Conservation (phyloP, 192 early-diverging fungal species). For the Coemansia aciculifera region DNA sequence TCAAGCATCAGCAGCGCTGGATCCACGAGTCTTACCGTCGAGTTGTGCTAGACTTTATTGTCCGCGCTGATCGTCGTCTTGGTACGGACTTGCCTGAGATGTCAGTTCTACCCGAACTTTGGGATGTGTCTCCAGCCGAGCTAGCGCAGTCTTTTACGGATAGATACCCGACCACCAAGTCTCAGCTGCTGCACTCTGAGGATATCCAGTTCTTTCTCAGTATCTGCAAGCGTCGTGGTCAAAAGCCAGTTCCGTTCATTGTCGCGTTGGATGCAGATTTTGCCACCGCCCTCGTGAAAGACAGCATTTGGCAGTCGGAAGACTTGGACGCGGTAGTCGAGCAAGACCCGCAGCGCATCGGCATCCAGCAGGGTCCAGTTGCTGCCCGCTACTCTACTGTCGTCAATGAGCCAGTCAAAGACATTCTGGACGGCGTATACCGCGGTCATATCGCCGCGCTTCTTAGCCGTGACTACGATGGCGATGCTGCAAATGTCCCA, state of each 20-base stretch:
- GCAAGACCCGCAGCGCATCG: slow-evolving; percentile 79
- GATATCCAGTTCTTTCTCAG: slow-evolving; percentile 36
- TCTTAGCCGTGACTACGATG: slow-evolving; percentile 69
- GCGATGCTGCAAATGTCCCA: slow-evolving; percentile 64
- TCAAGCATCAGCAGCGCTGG: slow-evolving; percentile 74
- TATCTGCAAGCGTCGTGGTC: slow-evolving; percentile 60
- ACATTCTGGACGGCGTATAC: slow-evolving; percentile 85
- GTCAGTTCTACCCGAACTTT: not conserved
- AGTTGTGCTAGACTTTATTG: slow-evolving; percentile 76
- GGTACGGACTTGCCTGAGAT: not conserved
- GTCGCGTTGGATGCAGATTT: slow-evolving; percentile 85
- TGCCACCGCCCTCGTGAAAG: slow-evolving; percentile 88
- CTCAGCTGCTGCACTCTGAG: slow-evolving; percentile 19
- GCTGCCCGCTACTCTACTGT: slow-evolving; percentile 71
- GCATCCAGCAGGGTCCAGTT: slow-evolving; percentile 88
- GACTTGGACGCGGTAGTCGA: slow-evolving; percentile 80
- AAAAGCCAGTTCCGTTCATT: slow-evolving; percentile 90
- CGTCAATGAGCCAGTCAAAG: slow-evolving; percentile 84
- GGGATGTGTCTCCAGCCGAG: not conserved
- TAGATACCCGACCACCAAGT: slow-evolving; percentile 13
- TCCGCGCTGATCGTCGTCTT: slow-evolving; percentile 85
- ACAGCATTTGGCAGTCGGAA: slow-evolving; percentile 88
- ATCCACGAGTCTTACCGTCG: slow-evolving; percentile 70
- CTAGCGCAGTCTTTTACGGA: slow-evolving; percentile 18
- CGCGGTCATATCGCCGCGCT: slow-evolving; percentile 73